Percentiles rank a stretch among this genome's conserved stretches.
phyloP scores from a whole-genome alignment of 148 eudicot species.

The Amaranthus cruentus region DNA sequence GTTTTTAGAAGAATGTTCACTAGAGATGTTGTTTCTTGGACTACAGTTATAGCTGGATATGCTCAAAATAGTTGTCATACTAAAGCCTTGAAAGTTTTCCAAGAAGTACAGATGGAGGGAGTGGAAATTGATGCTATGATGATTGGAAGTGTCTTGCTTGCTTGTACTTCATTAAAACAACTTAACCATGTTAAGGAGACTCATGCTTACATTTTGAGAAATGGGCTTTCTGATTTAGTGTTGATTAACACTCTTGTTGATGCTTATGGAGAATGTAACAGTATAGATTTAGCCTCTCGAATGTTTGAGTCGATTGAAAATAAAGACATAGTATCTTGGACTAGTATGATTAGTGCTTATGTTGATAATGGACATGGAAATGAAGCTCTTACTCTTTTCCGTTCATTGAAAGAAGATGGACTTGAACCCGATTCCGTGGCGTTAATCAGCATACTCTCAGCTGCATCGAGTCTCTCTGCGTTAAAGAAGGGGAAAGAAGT shows the following conservation, averaged over 20 bases:
- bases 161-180: conserved; percentile 57
- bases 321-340: conserved; percentile 76
- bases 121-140: conserved; percentile 51
- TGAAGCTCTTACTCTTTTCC: conserved; percentile 63
- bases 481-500: conserved; percentile 78
- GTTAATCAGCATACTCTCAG: conserved; percentile 55
- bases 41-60: conserved; percentile 61
- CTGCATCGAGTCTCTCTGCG: conserved; percentile 61
- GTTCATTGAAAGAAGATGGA: conserved; percentile 35
- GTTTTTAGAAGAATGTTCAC: conserved; percentile 45
- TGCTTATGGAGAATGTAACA: conserved; percentile 64
- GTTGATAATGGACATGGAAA: conserved; percentile 52
- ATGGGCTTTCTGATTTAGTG: conserved; percentile 48
- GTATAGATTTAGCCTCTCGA: conserved; percentile 42
- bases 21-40: conserved; percentile 77
- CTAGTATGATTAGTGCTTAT: conserved; percentile 70
- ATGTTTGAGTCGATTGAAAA: conserved; percentile 44
- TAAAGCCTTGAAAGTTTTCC: conserved; percentile 55
- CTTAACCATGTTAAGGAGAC: conserved; percentile 63
- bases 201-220: conserved; percentile 56
- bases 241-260: conserved; percentile 56
- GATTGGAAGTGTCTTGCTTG: conserved; percentile 67
- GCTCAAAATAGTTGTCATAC: conserved; percentile 41
- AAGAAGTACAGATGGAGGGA: conserved; percentile 39
- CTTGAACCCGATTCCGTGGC: conserved; percentile 62